Evolutionary conservation across 805 yeast genomes (phyloP).

Genomic region (Yamadazyma akitaensis): DNA sequence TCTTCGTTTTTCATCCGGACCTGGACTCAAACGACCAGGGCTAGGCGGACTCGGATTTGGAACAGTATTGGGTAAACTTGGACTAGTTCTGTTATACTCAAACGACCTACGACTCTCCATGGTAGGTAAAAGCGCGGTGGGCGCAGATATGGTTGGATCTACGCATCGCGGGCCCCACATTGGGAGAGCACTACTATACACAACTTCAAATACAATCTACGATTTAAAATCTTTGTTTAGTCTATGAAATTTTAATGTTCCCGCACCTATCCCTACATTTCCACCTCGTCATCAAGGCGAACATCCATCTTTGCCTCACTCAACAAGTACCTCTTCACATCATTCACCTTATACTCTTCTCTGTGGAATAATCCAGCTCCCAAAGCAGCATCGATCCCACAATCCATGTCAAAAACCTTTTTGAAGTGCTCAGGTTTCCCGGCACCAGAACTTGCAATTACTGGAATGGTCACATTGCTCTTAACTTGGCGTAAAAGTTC

Average conservation of each 20-base stretch:
- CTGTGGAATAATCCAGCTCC: constrained; percentile 99
- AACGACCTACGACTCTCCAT: neutral
- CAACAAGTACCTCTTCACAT: constrained; percentile 70
- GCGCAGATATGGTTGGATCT: neutral
- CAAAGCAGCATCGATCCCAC: constrained; percentile 91
- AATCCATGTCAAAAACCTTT: constrained; percentile 72
- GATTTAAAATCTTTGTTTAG: neutral
- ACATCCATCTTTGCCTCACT: constrained; percentile 60
- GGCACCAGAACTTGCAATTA: constrained; percentile 97
- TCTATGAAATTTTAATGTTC: neutral
- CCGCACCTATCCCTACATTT: constrained; percentile 13
- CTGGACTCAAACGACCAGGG: neutral
- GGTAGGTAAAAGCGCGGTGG: neutral
- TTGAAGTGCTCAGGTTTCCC: constrained; percentile 89
- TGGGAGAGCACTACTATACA: no score
- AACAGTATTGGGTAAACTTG: neutral
- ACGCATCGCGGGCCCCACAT: neutral
- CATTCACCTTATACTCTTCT: constrained; percentile 82
- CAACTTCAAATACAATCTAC: neutral
- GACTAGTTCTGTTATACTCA: neutral
- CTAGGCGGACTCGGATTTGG: neutral
- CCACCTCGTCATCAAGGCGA: constrained; percentile 52
- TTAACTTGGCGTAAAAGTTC: constrained; percentile 82
- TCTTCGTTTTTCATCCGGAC: neutral
- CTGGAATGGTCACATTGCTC: constrained; percentile 77